phyloP scores from a whole-genome alignment of 2,329 filamentous ascomycete species.

The Zymoseptoria pseudotritici region DNA sequence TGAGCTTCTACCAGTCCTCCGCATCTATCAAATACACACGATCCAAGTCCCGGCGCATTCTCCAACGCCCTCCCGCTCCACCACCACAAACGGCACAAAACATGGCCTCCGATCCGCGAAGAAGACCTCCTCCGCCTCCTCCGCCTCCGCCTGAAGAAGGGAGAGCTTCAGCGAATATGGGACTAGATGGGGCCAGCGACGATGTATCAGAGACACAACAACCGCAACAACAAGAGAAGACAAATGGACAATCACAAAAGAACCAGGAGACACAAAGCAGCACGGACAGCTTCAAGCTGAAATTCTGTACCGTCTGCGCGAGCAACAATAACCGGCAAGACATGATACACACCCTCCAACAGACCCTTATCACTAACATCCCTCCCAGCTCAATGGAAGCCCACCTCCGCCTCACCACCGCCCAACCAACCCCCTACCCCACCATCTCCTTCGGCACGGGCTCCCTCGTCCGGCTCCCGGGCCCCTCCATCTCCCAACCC shows the following conservation, averaged over 20 bases:
- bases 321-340: slow-evolving; percentile 90
- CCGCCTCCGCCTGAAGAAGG: slow-evolving; percentile 45
- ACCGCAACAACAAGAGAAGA: slow-evolving; percentile 19
- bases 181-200: slow-evolving; percentile 12
- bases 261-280: slow-evolving; percentile 2
- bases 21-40: no score
- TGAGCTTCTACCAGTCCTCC: no score
- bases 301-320: slow-evolving; percentile 97
- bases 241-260: slow-evolving; percentile 32
- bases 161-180: slow-evolving; percentile 26
- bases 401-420: slow-evolving; percentile 78
- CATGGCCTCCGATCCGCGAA: slow-evolving; percentile 40
- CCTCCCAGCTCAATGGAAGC: slow-evolving; percentile 82
- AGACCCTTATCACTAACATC: slow-evolving; percentile 1
- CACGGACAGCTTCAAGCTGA: slow-evolving; percentile 75
- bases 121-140: slow-evolving; percentile 22
- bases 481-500: slow-evolving; percentile 82
- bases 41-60: neutral
- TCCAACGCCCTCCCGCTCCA: slow-evolving; percentile 7
- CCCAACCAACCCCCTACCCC: slow-evolving; percentile 56
- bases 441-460: slow-evolving; percentile 97
- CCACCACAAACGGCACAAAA: slow-evolving; percentile 8
- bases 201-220: slow-evolving; percentile 6
- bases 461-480: slow-evolving; percentile 85
- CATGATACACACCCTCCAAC: slow-evolving; percentile 1